Base-by-base conservation (phyloP, 768 basidiomycete species). In the Macrocybe gigantea region DNA sequence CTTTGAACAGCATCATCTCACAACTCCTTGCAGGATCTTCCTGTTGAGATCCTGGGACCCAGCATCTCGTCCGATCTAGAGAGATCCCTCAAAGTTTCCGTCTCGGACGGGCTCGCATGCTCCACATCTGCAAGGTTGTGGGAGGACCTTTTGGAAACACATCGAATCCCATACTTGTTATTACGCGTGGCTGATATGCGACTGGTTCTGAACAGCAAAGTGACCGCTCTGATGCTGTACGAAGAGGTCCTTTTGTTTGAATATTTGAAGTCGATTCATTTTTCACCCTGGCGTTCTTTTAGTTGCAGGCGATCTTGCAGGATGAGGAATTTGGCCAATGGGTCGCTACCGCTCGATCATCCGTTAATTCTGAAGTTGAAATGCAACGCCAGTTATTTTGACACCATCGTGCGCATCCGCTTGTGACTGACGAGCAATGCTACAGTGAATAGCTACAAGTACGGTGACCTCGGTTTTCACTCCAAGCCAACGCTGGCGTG, bases 101-200 rank as follows among this genome's bases (percentile, higher is more conserved):
- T 31, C 34, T 42, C 33, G 45, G 44, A 50, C 34, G 41, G 41
- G 15, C 7, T 33, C n/a, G 45, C 33, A 14, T 50, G 52, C 34
- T 49, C 49, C 31, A 41, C 22, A 48, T 47, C 52, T 10, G 52
- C 39, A 22, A 47, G 49, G 29, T 35, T 53, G n/a, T 53, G 52
- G 52, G 49, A 50, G 44, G n/a, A 30, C 15, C 45, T 56, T 30
- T 50, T 56, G 3, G 44, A 56, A 39, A 31, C 33, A 13, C 41
- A 51, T 12, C 55, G 47, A 9, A 3, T 51, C 7, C 55, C 52
- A 0, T 56, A 53, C 41, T 48, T 56, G 2, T 41, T 56, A 45
- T 29, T 56, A 42, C 45, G 49, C 47, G 55, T 56, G 33, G 52
- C 52, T 31, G 55, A 56, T 45, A 53, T 56, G 49, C 52, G 52